Conservation (phyloP, 768 basidiomycete genomes). For the Pleurotus pulmonarius region DNA sequence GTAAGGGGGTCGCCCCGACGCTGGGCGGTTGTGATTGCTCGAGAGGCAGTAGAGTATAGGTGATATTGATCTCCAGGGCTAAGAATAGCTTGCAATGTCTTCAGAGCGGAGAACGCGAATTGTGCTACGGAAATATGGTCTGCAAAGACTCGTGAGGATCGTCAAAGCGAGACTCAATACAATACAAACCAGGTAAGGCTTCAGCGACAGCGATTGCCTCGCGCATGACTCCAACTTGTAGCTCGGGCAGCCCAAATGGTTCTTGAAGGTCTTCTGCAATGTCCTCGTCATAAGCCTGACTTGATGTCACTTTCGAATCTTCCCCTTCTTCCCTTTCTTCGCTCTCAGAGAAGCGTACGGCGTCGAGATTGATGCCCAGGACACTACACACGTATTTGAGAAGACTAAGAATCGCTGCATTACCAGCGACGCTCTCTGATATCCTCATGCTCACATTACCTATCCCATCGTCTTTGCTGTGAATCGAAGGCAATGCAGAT, state of each 20-base stretch:
- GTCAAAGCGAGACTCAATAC: not conserved
- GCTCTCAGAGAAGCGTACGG: conserved; percentile 38
- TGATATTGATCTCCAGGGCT: conserved; percentile 76
- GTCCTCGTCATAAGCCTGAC: conserved; percentile 33
- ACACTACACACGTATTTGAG: conserved; percentile 73
- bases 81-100: conserved; percentile 65
- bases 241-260: conserved; percentile 87
- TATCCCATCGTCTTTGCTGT: conserved; percentile 38
- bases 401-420: conserved; percentile 73
- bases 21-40: conserved; percentile 70
- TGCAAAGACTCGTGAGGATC: conserved; percentile 22
- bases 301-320: not conserved
- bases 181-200: conserved; percentile 73
- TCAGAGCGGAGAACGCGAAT: conserved; percentile 86
- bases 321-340: not conserved
- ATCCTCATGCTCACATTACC: conserved; percentile 68
- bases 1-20: conserved; percentile 70
- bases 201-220: conserved; percentile 92
- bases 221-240: conserved; percentile 90
- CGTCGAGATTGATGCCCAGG: conserved; percentile 79
- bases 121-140: conserved; percentile 85
- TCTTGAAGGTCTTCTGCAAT: conserved; percentile 39
- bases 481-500: conserved; percentile 33
- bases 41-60: conserved; percentile 64
- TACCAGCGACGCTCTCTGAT: conserved; percentile 75